Conservation (phyloP, 73 alveolate genomes). For the Tetrahymena malaccensis region DNA sequence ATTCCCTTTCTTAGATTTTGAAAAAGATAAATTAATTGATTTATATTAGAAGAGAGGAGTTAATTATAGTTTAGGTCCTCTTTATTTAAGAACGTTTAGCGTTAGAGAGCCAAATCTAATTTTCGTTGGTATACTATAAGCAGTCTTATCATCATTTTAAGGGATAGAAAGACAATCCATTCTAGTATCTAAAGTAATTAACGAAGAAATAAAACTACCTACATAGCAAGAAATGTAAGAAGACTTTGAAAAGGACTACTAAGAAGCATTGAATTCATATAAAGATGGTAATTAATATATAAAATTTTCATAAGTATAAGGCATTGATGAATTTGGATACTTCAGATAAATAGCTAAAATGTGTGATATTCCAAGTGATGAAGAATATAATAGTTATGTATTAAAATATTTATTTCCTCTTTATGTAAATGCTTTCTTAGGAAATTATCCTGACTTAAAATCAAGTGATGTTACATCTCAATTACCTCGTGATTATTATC, state of each 20-base stretch:
- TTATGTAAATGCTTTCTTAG: not conserved
- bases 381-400: not conserved
- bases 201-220: not conserved
- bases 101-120: not conserved
- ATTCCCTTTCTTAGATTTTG: not conserved
- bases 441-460: not conserved
- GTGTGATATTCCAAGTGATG: not conserved
- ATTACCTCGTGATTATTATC: not conserved
- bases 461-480: not conserved
- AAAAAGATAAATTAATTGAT: not conserved
- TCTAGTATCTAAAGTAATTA: not conserved
- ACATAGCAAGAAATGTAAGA: not conserved
- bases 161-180: not conserved
- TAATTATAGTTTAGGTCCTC: not conserved
- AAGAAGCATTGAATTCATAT: not conserved
- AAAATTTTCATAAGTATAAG: not conserved
- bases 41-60: not conserved
- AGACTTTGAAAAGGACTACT: not conserved
- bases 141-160: not conserved
- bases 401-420: not conserved
- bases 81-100: not conserved
- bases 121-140: not conserved
- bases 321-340: not conserved
- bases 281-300: not conserved
- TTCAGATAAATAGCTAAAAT: not conserved